These are phyloP conservation scores for Buddleja alternifolia DNA, from an alignment of 257 asterid species.

Conservation along the genomic window DNA sequence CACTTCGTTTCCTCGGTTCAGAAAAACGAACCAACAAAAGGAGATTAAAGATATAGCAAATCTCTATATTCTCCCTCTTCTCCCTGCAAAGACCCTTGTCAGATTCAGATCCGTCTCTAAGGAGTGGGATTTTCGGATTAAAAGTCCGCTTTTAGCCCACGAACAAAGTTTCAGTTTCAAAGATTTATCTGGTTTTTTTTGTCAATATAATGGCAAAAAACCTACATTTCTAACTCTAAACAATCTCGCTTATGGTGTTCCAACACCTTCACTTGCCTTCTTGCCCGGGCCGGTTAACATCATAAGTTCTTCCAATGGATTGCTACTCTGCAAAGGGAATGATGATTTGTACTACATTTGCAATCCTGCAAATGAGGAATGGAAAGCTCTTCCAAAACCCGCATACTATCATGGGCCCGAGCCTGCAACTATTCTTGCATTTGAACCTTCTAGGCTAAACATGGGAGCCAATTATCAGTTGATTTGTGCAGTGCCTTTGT, in stretches of 20 bases:
- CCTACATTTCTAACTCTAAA: constrained; percentile 34
- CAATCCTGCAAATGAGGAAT: constrained; percentile 46
- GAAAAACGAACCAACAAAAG: constrained; percentile 3
- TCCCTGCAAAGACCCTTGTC: constrained; percentile 52
- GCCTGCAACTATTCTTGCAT: constrained; percentile 46
- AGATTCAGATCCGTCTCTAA: constrained; percentile 47
- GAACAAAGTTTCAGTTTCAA: constrained; percentile 46
- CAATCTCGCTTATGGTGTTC: constrained; percentile 40
- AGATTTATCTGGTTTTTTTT: constrained; percentile 49
- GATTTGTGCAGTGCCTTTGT: constrained; percentile 34
- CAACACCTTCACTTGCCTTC: constrained; percentile 30
- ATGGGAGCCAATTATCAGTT: constrained; percentile 36
- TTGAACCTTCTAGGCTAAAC: constrained; percentile 43
- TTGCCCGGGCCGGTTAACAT: constrained; percentile 28
- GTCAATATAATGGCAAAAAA: background rate
- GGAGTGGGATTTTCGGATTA: constrained; percentile 52
- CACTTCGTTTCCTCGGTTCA: no score
- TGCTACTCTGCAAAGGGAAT: constrained; percentile 42
- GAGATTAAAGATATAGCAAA: constrained; percentile 36
- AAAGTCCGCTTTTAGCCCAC: constrained; percentile 43
- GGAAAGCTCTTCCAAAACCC: constrained; percentile 42
- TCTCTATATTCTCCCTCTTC: constrained; percentile 43
- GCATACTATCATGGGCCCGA: constrained; percentile 28
- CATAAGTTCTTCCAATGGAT: constrained; percentile 44
- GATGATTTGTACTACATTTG: constrained; percentile 38